A percentile compares a stretch with the other conserved stretches of the same genome.
These are phyloP conservation scores for Aspergillus ruber DNA, from an alignment of 2,329 filamentous ascomycete genomes.

Conservation along the genomic window DNA sequence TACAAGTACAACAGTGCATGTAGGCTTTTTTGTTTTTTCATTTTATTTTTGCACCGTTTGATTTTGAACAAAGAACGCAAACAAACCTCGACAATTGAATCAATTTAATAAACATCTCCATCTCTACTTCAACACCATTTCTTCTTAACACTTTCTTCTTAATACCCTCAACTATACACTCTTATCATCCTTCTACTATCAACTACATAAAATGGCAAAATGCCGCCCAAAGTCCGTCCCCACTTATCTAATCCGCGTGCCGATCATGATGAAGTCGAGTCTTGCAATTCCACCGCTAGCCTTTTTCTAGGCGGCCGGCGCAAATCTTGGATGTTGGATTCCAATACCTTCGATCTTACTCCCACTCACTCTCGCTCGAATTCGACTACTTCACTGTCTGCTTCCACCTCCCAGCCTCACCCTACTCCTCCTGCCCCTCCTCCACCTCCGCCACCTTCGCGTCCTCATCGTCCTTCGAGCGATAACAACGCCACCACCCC, in stretches of 20 bases:
- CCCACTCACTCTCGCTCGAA: neutral
- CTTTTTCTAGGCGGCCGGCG: slow-evolving; percentile 33
- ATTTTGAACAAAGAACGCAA: neutral
- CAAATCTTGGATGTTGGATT: slow-evolving; percentile 35
- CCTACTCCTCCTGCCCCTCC: neutral
- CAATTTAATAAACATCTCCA: neutral
- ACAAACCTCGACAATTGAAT: neutral
- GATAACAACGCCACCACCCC: neutral
- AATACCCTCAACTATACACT: neutral
- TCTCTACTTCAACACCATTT: slow-evolving; percentile 23
- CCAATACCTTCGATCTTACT: neutral
- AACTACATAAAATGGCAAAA: slow-evolving; percentile 6
- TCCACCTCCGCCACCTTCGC: neutral
- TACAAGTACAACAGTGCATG: neutral
- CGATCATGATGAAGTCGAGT: slow-evolving; percentile 15
- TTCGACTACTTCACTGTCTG: neutral
- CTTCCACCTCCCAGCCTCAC: neutral
- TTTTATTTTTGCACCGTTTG: neutral
- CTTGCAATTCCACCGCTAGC: slow-evolving; percentile 35
- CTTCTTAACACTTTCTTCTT: slow-evolving; percentile 39
- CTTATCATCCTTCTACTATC: slow-evolving; percentile 3
- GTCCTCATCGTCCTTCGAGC: too few relatives aligned
- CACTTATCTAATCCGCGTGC: slow-evolving; percentile 6
- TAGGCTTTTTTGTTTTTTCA: neutral
- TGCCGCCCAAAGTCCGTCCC: slow-evolving; percentile 4